These are phyloP conservation scores for Aspergillus arachidicola DNA, from an alignment of 2,329 filamentous ascomycete genomes.

Conservation along the genomic window DNA sequence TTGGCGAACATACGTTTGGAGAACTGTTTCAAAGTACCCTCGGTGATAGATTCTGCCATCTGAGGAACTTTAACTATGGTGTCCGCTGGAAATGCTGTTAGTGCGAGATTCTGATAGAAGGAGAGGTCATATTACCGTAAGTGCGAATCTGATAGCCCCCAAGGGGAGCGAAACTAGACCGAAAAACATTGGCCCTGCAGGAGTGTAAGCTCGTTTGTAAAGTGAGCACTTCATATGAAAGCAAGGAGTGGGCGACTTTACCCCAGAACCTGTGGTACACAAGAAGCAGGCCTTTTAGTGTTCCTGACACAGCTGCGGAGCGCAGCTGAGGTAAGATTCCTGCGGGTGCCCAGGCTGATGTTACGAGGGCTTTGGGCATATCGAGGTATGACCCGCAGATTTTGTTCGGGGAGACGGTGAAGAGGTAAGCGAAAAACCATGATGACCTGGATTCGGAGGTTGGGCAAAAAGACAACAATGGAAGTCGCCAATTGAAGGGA, in stretches of 20 bases:
- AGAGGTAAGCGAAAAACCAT: slow-evolving; percentile 46
- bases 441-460: slow-evolving; percentile 9
- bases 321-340: slow-evolving; percentile 30
- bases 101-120: slow-evolving; percentile 1
- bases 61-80: slow-evolving; percentile 89
- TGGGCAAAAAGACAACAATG: neutral
- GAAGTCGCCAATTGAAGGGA: neutral
- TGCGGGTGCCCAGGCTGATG: slow-evolving; percentile 21
- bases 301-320: slow-evolving; percentile 19
- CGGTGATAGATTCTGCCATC: slow-evolving; percentile 98
- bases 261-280: slow-evolving; percentile 30
- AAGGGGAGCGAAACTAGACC: slow-evolving; percentile 24
- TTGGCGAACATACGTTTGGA: slow-evolving; percentile 64
- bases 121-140: slow-evolving; percentile 33
- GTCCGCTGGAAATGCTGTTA: slow-evolving; percentile 60
- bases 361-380: slow-evolving; percentile 29
- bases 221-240: neutral
- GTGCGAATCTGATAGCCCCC: slow-evolving; percentile 37
- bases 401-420: slow-evolving; percentile 36
- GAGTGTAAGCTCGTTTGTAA: slow-evolving; percentile 2
- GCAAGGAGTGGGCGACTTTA: slow-evolving; percentile 18
- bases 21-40: slow-evolving; percentile 95
- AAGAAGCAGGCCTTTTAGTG: slow-evolving; percentile 20
- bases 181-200: slow-evolving; percentile 29
- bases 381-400: slow-evolving; percentile 33